Percentiles rank a stretch among this genome's conserved stretches.
Evolutionary conservation across 1,284 basidiomycete species (phyloP).

Genomic region (Gymnopus androsaceus): DNA sequence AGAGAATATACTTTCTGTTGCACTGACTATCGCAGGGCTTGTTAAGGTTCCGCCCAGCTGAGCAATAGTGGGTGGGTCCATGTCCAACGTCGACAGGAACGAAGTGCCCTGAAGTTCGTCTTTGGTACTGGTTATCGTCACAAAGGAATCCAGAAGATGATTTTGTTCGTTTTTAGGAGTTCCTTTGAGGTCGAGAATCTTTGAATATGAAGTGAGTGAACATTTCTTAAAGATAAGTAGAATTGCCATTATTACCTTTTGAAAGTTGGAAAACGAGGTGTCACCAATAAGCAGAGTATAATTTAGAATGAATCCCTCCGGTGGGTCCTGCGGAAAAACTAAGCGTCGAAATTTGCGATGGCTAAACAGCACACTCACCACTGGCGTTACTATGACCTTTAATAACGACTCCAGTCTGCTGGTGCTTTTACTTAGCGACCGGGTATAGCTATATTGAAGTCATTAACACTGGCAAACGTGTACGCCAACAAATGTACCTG

Average conservation of each 20-base stretch:
- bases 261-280: slow-evolving; percentile 92
- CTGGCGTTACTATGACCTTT: slow-evolving; percentile 91
- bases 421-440: slow-evolving; percentile 79
- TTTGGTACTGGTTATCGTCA: slow-evolving; percentile 88
- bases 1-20: slow-evolving; percentile 55
- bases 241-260: slow-evolving; percentile 72
- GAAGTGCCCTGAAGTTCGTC: slow-evolving; percentile 84
- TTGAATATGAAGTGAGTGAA: not conserved
- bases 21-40: slow-evolving; percentile 57
- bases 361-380: slow-evolving; percentile 57
- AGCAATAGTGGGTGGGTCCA: slow-evolving; percentile 72
- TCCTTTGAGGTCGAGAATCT: slow-evolving; percentile 96
- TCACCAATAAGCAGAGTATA: slow-evolving; percentile 92
- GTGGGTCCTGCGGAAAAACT: slow-evolving; percentile 63
- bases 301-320: slow-evolving; percentile 91
- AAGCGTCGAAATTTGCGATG: not conserved
- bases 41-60: slow-evolving; percentile 47
- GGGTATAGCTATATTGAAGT: slow-evolving; percentile 63
- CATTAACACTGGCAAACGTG: slow-evolving; percentile 4
- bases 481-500: slow-evolving; percentile 41
- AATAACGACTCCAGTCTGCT: slow-evolving; percentile 86
- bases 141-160: slow-evolving; percentile 86
- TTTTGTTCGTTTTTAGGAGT: slow-evolving; percentile 87
- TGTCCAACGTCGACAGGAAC: slow-evolving; percentile 90
- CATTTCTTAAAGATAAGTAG: not conserved